phyloP scores from a whole-genome alignment of 108 stramenopile genomes.

The Cyclotella choctawhatcheeana region DNA sequence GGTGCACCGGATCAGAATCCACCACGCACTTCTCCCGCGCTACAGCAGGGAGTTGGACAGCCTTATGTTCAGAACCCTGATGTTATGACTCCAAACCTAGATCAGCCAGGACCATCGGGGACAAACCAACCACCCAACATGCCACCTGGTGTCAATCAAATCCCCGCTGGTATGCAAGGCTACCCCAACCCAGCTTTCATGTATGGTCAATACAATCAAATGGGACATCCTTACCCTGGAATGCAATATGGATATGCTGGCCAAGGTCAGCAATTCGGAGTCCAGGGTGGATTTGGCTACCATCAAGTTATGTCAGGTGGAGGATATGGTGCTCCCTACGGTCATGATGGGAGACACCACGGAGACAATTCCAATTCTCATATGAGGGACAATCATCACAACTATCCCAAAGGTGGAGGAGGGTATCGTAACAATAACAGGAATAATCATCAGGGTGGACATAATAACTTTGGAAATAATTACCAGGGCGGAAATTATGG shows the following conservation, averaged over 20 bases:
- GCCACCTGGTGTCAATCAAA: constrained; percentile 74
- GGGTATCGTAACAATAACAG: constrained; percentile 72
- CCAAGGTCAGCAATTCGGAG: constrained; percentile 60
- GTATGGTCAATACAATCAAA: constrained; percentile 78
- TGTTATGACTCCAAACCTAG: background rate
- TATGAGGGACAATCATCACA: constrained; percentile 75
- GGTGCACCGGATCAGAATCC: constrained; percentile 10
- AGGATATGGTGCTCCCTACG: constrained; percentile 71
- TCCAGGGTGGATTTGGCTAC: constrained; percentile 70
- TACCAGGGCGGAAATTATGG: constrained; percentile 21
- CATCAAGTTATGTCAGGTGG: constrained; percentile 83
- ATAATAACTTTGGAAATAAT: constrained; percentile 16
- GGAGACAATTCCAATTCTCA: constrained; percentile 56
- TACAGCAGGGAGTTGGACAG: constrained; percentile 6
- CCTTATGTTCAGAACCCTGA: constrained; percentile 51
- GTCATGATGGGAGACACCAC: constrained; percentile 54
- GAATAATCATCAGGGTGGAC: constrained; percentile 66
- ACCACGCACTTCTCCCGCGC: constrained; percentile 8
- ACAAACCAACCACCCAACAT: constrained; percentile 52
- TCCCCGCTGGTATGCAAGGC: constrained; percentile 61
- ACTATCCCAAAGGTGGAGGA: constrained; percentile 53
- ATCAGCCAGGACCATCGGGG: background rate
- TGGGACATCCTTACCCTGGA: constrained; percentile 65
- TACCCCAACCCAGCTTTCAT: constrained; percentile 68
- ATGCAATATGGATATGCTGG: constrained; percentile 79